Base-by-base conservation (phyloP, 2,329 filamentous ascomycete species). In the Sporothrix brunneoviolacea region DNA sequence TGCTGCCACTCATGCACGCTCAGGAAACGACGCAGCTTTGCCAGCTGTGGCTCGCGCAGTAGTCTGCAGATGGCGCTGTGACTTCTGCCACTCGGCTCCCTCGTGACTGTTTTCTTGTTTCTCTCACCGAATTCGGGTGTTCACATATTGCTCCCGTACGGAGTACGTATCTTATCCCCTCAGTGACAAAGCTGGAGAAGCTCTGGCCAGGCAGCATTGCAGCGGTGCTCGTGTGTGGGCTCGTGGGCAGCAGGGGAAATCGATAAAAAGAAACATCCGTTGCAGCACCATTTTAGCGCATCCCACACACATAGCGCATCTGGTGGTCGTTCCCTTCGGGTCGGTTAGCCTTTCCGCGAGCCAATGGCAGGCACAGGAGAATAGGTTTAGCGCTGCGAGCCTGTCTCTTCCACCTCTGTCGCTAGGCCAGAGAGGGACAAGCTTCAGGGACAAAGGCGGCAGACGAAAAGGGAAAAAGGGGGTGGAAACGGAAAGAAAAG, bases 291-390 rank as follows among this genome's bases (percentile, higher is more conserved):
- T 52, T 51, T 52, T 56, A 56, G 54, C 50, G 52, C 45, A 48
- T 38, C 33, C 21, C 36, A 38, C 28, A 15, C n/a, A n/a, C n/a
- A n/a, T n/a, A n/a, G n/a, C n/a, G n/a, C n/a, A n/a, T n/a, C n/a
- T n/a, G n/a, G n/a, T 27, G 27, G 42, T 24, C 40, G 37, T 36
- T 32, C 18, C 46, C 39, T 45, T 53, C 63, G 62, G 62, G 57
- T 63, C 61, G 59, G 55, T 54, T 57, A 58, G 44, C 46, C 53
- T 53, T 63, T 66, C 64, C 63, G 67, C 64, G 62, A 55, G 40
- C 70, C 69, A 72, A 72, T 71, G 54, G 62, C n/a, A 57, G 28
- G 27, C 35, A 24, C 32, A 28, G 15, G 32, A 44, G 13, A 44
- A 19, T 16, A 30, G 56, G 62, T 18, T 3, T 8, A 30, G 15